A percentile compares a stretch with the other conserved stretches of the same genome.
Evolutionary conservation across 139 green algal species (phyloP).

Genomic region (Coelastrella sp.): DNA sequence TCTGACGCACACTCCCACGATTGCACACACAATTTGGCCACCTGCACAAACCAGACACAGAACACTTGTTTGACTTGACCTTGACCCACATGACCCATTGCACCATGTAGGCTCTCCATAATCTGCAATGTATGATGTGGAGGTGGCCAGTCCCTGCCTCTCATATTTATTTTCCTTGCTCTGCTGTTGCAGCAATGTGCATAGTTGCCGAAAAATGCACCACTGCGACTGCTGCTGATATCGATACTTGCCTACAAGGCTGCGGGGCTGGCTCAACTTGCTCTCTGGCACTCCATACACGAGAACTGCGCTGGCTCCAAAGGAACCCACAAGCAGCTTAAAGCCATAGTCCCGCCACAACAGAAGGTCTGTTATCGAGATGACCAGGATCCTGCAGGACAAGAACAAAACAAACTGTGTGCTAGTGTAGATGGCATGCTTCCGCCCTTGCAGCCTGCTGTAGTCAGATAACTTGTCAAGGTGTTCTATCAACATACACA

Average conservation of each 20-base stretch:
- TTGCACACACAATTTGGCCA: conserved; percentile 56
- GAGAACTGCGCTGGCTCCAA: conserved; percentile 64
- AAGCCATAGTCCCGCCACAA: conserved; percentile 28
- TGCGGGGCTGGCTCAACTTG: conserved; percentile 62
- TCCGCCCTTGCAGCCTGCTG: not conserved
- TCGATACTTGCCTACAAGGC: conserved; percentile 55
- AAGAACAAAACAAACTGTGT: not conserved
- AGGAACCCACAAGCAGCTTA: conserved; percentile 54
- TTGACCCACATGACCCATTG: too few species aligned
- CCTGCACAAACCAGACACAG: conserved; percentile 30
- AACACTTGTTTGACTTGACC: too few species aligned
- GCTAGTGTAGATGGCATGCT: not conserved
- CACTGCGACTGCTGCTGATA: conserved; percentile 15
- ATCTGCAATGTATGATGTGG: too few species aligned
- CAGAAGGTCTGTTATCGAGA: conserved; percentile 3
- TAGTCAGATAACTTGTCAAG: too few species aligned
- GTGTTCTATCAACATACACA: not conserved
- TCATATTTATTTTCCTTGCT: not conserved
- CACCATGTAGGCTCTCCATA: too few species aligned
- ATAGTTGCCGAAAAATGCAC: not conserved
- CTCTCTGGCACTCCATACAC: conserved; percentile 57
- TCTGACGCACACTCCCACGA: conserved; percentile 53
- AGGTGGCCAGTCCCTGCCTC: too few species aligned
- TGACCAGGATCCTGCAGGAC: conserved; percentile 18
- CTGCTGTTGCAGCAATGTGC: not conserved